phyloP scores from a whole-genome alignment of 495 filamentous ascomycete species.

The Xylaria castorea region DNA sequence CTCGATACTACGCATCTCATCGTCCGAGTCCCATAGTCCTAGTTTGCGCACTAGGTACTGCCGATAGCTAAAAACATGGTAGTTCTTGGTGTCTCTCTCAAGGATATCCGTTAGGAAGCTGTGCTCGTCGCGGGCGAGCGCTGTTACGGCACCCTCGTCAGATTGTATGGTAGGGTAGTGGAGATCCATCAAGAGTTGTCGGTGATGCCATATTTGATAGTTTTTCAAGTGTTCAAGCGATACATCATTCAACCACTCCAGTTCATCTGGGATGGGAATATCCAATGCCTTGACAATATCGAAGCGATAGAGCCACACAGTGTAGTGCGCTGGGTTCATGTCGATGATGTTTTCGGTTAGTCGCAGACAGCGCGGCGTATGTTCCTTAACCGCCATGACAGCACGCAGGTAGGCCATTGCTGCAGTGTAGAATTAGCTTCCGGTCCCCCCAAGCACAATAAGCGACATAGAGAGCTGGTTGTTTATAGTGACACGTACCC shows the following conservation, averaged over 20 bases:
- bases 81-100: conserved; percentile 88
- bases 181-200: conserved; percentile 79
- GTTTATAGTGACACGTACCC: conserved; percentile 58
- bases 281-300: conserved; percentile 72
- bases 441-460: neutral
- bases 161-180: conserved; percentile 61
- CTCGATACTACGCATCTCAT: conserved; percentile 74
- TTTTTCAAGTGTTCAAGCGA: conserved; percentile 89
- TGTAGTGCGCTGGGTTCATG: conserved; percentile 97
- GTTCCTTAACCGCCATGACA: conserved; percentile 87
- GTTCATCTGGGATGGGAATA: conserved; percentile 71
- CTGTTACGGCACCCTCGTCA: conserved; percentile 37
- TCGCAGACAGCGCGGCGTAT: conserved; percentile 75
- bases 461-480: neutral
- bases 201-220: conserved; percentile 99
- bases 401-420: conserved; percentile 84
- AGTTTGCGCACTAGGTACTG: conserved; percentile 92
- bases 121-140: conserved; percentile 61
- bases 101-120: conserved; percentile 85
- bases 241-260: conserved; percentile 83
- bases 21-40: conserved; percentile 58
- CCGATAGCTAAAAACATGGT: conserved; percentile 96
- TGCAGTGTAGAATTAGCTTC: conserved; percentile 35
- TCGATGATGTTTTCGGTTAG: conserved; percentile 87
- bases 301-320: conserved; percentile 95